These are phyloP conservation scores for Stropharia rugosoannulata DNA, from an alignment of 768 basidiomycete species.

Conservation along the genomic window DNA sequence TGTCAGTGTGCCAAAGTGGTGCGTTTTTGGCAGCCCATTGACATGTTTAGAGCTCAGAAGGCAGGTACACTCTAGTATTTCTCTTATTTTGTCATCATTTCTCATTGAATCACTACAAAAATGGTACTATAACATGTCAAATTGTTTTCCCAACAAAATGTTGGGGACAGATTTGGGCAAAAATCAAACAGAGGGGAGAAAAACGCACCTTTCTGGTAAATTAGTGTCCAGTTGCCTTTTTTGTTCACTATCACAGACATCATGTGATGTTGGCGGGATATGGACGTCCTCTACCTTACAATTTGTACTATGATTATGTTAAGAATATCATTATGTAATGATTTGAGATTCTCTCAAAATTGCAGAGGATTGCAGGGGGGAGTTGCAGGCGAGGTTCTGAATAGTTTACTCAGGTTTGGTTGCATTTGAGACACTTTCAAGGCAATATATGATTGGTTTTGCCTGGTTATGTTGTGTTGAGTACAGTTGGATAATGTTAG, in stretches of 20 bases:
- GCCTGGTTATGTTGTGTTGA: no score
- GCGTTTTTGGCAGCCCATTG: background rate
- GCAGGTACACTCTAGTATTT: background rate
- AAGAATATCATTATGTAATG: no score
- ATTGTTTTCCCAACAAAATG: background rate
- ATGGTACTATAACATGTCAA: background rate
- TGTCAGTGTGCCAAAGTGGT: background rate
- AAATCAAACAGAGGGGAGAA: no score
- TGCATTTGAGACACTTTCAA: no score
- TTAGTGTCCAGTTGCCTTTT: no score
- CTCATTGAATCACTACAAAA: background rate
- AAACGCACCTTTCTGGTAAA: no score
- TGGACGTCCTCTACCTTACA: background rate
- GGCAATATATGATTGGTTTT: no score
- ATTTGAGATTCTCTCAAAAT: no score
- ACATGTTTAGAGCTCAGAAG: background rate
- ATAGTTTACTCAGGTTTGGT: no score
- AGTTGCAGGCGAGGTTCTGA: no score
- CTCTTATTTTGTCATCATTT: background rate
- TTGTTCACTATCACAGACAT: background rate
- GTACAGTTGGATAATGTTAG: no score
- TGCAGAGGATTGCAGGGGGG: no score
- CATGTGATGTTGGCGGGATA: background rate
- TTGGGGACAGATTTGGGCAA: background rate
- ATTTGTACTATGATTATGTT: background rate